Base-by-base conservation (phyloP, 2,329 filamentous ascomycete species). In the Laburnicola sp. region DNA sequence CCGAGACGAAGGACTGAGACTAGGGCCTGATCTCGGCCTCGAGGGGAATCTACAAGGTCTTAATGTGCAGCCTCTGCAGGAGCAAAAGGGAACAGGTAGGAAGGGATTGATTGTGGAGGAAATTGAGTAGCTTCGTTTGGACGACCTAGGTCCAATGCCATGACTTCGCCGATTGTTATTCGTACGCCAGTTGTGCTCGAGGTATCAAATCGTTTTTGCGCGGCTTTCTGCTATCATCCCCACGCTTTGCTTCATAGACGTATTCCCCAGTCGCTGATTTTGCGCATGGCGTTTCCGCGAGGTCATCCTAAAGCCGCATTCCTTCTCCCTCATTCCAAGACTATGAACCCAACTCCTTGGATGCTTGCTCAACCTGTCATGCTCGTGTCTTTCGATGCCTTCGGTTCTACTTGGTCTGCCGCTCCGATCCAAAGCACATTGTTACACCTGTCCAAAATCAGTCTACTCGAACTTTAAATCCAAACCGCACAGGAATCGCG, bases 341-440 rank as follows among this genome's bases (percentile, higher is more conserved):
- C 25, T 34, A 23, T 32, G 6, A 30, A 16, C 23, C 28, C n/a
- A n/a, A 25, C 10, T n/a, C 28, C 26, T 38, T 6, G 4, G n/a
- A 23, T 16, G 2, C 10, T 11, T 23, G 32, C 51, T 74, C 71
- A 75, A 45, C 72, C 73, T 30, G 63, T 67, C 74, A 76, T 76
- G 44, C 53, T 63, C 30, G 66, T 60, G 51, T 78, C 75, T 34
- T 71, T 72, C 30, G 60, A 50, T 35, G 77, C 74, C 51, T 65
- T 68, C 4, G 79, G 76, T 42, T 70, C 60, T 8, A 72, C 67
- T 44, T 75, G 76, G 38, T 81, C 79, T 25, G 79, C 80, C 36
- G 78, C 80, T 31, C 80, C 82, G 66, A 97, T 93, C 88, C 91
- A 97, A 40, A 97, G 81, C n/a, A 97, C 93, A 70, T 97, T 97